Evolutionary conservation across 2,329 filamentous ascomycete species (phyloP), one percentile per base, ranked within the genome.

Genomic region (Xylaria hypoxylon): DNA sequence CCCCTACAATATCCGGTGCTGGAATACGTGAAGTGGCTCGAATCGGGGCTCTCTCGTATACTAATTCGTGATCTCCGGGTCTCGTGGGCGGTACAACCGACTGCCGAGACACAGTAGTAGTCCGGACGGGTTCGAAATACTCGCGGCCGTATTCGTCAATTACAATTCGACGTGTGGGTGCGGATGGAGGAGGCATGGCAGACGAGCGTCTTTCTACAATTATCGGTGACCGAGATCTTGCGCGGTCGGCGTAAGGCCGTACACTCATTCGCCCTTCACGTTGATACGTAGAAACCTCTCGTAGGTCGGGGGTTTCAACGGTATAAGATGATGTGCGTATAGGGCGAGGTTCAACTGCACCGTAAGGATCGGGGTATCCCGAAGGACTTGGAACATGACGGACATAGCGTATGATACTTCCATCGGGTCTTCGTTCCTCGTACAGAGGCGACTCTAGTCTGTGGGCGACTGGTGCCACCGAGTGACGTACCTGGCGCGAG

Each of bases 121-220:
- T 71, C 53, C 82, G 83, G 10, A 80, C 73, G 28, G 87, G 86
- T 72, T 90, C 87, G 66, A 85, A 78, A 80, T 94, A 97, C 76
- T 93, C 89, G 76, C 92, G 92, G 45, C 94, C 94, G 78, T 90
- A 92, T 68, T 92, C 89, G 79, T 97, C 94, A 61, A 96, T 84
- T 38, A 97, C 85, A 69, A 97, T 90, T 68, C 90, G 88, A 62
- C 89, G 83, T 51, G 86, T 81, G 19, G 86, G 84, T 6, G 86
- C 83, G 56, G 83, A 65, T 83, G 78, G 72, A 82, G 83, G 52
- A 1, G 80, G 80, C 80, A 87, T 84, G n/a, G 82, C 80, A 35
- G 85, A 80, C 17, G 83, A 75, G 71, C 80, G 75, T 70, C 80
- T 75, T 68, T 84, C 80, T 68, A 80, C 75, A 72, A 82, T 75